Percentiles rank a stretch among this genome's conserved stretches.
Conservation (phyloP, 371 early-diverging fungal species). For the Mortierella sp. region DNA sequence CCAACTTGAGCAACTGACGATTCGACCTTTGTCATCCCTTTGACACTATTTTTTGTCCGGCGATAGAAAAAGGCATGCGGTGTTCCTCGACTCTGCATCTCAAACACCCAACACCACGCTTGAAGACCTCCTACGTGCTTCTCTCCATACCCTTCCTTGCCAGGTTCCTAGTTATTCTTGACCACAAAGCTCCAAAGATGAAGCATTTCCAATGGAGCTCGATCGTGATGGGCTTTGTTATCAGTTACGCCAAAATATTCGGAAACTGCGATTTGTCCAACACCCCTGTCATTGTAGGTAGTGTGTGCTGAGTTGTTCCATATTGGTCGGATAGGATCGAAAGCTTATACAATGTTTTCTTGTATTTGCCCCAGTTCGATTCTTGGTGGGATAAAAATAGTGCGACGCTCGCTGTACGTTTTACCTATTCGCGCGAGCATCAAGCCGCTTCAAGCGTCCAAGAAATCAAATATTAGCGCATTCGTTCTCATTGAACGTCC, state of each 20-base stretch:
- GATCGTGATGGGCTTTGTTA: conserved; percentile 15
- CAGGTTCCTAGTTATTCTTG: conserved; percentile 7
- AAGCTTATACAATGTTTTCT: conserved; percentile 10
- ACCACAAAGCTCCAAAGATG: conserved; percentile 11
- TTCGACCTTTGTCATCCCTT: conserved; percentile 8
- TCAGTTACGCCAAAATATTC: conserved; percentile 12
- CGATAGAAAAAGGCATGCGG: conserved; percentile 20
- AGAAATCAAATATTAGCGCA: too few relatives aligned
- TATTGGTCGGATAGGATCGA: conserved; percentile 22
- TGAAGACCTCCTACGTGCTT: conserved; percentile 7
- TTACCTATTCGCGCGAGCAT: too few relatives aligned
- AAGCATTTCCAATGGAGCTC: conserved; percentile 23
- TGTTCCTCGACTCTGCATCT: conserved; percentile 14
- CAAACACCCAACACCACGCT: conserved; percentile 31
- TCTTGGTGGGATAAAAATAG: conserved; percentile 20
- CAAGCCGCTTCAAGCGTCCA: too few relatives aligned
- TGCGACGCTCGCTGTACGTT: conserved; percentile 21
- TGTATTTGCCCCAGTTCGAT: conserved; percentile 29
- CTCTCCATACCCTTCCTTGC: conserved; percentile 1
- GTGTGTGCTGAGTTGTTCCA: conserved; percentile 19
- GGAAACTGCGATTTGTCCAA: conserved; percentile 15
- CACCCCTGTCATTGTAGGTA: conserved; percentile 15
- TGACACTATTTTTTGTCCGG: conserved; percentile 12
- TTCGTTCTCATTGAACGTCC: too few relatives aligned
- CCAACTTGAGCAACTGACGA: not conserved